These are phyloP conservation scores for Strigomonas galati DNA, from an alignment of 208 protist species.

Conservation along the genomic window DNA sequence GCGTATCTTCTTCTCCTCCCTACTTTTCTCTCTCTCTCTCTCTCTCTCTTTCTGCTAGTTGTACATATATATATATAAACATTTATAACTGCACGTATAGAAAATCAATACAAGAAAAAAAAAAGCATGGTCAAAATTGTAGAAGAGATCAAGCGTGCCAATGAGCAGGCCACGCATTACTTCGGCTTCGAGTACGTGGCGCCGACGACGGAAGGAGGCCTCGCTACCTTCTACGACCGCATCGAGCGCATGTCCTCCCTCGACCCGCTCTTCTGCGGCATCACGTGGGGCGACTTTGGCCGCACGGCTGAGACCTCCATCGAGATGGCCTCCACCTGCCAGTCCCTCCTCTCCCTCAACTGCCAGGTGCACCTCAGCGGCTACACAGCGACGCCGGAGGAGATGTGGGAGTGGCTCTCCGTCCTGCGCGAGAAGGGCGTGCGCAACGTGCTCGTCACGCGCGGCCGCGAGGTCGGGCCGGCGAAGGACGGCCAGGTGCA, in stretches of 20 bases:
- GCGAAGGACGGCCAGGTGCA: background rate
- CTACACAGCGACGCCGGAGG: constrained; percentile 57
- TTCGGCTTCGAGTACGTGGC: constrained; percentile 93
- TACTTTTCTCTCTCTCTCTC: background rate
- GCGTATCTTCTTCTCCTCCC: background rate
- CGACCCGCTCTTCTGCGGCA: constrained; percentile 87
- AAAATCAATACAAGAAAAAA: background rate
- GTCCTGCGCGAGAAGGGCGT: constrained; percentile 78
- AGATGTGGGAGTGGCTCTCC: constrained; percentile 66
- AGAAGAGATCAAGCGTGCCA: constrained; percentile 72
- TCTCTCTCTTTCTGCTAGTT: constrained; percentile 6
- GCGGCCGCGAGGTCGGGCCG: constrained; percentile 26
- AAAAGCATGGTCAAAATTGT: constrained; percentile 69
- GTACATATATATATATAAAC: background rate
- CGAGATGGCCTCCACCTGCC: constrained; percentile 65
- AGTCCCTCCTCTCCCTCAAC: constrained; percentile 77
- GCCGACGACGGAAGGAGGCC: constrained; percentile 83
- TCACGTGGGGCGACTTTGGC: constrained; percentile 93
- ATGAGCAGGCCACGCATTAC: constrained; percentile 44
- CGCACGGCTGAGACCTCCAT: constrained; percentile 74
- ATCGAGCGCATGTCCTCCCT: constrained; percentile 78
- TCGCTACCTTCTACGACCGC: constrained; percentile 76
- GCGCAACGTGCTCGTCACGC: constrained; percentile 91
- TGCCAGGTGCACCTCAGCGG: constrained; percentile 94
- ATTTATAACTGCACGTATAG: no score